These are phyloP conservation scores for Aureobasidium sp. DNA, from an alignment of 2,329 filamentous ascomycete species.

Conservation along the genomic window DNA sequence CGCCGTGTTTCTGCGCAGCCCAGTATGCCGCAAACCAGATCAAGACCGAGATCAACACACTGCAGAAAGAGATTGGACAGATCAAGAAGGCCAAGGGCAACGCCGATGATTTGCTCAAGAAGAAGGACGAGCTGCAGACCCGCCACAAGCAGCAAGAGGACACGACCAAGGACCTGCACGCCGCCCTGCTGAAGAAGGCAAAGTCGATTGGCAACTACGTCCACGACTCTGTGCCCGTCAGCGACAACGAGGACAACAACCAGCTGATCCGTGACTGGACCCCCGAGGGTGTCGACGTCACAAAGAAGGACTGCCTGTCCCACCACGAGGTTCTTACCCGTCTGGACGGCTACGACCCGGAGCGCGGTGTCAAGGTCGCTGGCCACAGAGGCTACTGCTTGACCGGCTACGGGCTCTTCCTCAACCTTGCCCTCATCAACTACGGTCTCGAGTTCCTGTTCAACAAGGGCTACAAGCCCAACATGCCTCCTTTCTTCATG, in stretches of 20 bases:
- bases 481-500: conserved; percentile 87
- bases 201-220: conserved; percentile 86
- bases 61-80: conserved; percentile 80
- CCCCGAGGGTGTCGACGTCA: conserved; percentile 58
- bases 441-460: conserved; percentile 87
- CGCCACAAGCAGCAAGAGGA: conserved; percentile 75
- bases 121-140: conserved; percentile 70
- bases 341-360: conserved; percentile 84
- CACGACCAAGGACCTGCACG: conserved; percentile 65
- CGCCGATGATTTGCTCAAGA: conserved; percentile 65
- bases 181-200: conserved; percentile 64
- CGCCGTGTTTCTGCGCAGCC: conserved; percentile 34
- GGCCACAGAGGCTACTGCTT: conserved; percentile 93
- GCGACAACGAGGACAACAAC: conserved; percentile 80
- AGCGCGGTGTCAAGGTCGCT: conserved; percentile 86
- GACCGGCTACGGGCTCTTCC: conserved; percentile 77
- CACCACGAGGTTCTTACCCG: conserved; percentile 90
- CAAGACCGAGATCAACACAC: conserved; percentile 73
- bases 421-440: conserved; percentile 89
- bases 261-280: conserved; percentile 66
- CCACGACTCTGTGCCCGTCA: conserved; percentile 75
- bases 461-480: conserved; percentile 50
- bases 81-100: conserved; percentile 96
- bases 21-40: conserved; percentile 73
- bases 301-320: conserved; percentile 71